Evolutionary conservation across 345 rosid species (phyloP).

Genomic region (Iberis pinnata): DNA sequence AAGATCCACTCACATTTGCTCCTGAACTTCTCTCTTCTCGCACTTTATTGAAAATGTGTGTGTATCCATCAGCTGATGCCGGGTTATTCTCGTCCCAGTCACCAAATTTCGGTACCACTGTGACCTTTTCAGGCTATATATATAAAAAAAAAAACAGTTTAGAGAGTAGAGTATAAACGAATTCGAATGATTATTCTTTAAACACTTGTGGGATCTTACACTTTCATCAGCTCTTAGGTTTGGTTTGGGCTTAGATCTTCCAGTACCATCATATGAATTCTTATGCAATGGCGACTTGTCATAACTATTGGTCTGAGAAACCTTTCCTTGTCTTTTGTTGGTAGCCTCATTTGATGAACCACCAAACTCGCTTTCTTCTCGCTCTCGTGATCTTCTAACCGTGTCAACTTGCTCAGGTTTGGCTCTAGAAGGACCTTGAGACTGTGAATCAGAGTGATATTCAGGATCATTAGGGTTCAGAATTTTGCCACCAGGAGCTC

Average conservation of each 20-base stretch:
- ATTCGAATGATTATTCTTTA: too few relatives aligned
- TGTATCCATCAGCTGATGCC: constrained; percentile 74
- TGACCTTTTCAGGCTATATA: constrained; percentile 53
- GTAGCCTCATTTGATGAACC: constrained; percentile 35
- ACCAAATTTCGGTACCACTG: constrained; percentile 86
- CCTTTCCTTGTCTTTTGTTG: constrained; percentile 40
- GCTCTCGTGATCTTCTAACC: constrained; percentile 33
- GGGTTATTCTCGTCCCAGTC: constrained; percentile 89
- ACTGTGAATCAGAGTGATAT: constrained; percentile 43
- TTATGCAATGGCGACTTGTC: constrained; percentile 68
- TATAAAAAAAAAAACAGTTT: not conserved
- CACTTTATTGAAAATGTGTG: constrained; percentile 80
- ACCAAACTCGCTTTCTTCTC: constrained; percentile 34
- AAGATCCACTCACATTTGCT: constrained; percentile 41
- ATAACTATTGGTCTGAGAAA: constrained; percentile 54
- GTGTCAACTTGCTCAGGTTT: constrained; percentile 41
- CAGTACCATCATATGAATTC: constrained; percentile 44
- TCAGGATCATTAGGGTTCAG: constrained; percentile 71
- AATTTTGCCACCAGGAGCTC: constrained; percentile 43
- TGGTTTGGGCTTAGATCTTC: constrained; percentile 45
- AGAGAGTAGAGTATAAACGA: too few relatives aligned
- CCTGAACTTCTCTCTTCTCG: constrained; percentile 61
- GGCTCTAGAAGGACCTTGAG: constrained; percentile 36
- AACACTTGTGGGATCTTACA: constrained; percentile 34
- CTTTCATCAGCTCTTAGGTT: constrained; percentile 53